These are phyloP conservation scores for Fusarium fujikuroi DNA, from an alignment of 2,329 filamentous ascomycete genomes.

Conservation along the genomic window DNA sequence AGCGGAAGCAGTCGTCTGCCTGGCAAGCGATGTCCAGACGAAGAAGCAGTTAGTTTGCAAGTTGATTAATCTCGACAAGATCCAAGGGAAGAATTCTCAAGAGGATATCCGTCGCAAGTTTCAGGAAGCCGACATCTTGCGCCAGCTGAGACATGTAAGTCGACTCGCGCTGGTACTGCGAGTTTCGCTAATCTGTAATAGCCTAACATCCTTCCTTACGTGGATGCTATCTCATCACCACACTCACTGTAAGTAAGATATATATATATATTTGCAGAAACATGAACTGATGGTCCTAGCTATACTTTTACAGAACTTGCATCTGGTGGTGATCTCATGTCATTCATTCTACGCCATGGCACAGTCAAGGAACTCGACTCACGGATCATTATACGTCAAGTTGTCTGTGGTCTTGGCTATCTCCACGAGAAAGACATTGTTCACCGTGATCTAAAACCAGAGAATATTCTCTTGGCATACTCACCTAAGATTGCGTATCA, in stretches of 20 bases:
- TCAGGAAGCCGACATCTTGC: conserved; percentile 64
- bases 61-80: conserved; percentile 62
- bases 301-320: conserved; percentile 69
- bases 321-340: conserved; percentile 64
- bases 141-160: conserved; percentile 64
- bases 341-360: conserved; percentile 54
- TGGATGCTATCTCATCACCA: conserved; percentile 61
- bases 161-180: background rate
- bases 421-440: conserved; percentile 62
- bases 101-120: conserved; percentile 52
- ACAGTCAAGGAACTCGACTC: conserved; percentile 55
- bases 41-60: conserved; percentile 76
- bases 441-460: conserved; percentile 65
- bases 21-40: conserved; percentile 59
- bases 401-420: conserved; percentile 58
- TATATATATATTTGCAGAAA: background rate
- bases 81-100: conserved; percentile 42
- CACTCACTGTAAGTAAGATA: conserved; percentile 56
- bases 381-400: conserved; percentile 58
- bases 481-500: conserved; percentile 56
- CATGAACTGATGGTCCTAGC: conserved; percentile 44
- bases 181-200: conserved; percentile 43
- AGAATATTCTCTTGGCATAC: conserved; percentile 62
- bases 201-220: conserved; percentile 66
- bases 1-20: conserved; percentile 51